Base-by-base conservation (phyloP, 345 rosid species). In the Erucastrum elatum region DNA sequence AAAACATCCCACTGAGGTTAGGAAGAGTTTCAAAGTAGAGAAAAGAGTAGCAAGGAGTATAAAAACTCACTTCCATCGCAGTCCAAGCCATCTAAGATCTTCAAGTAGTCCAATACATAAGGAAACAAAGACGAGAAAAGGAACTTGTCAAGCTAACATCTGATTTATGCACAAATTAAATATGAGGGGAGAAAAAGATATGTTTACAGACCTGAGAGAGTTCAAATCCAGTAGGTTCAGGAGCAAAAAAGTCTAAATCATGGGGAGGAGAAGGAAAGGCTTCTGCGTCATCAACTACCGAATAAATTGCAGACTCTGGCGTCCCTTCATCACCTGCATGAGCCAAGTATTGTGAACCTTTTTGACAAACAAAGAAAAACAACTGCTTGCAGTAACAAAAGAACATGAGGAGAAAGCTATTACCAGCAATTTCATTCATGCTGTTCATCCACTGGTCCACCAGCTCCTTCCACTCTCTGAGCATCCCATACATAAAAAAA, bases 221-320 rank as follows among this genome's bases (percentile, higher is more conserved):
- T 84, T 95, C 96, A 70, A 90, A 88, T 51, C 82, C 81, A 58
- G 82, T 63, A 35, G 89, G 64, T 69, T 86, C 89, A 79, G 88
- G 56, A 44, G 87, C 76, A 72, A 85, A 88, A 82, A 95, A 77
- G 33, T 81, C 89, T 70, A 84, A 83, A 67, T 90, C 91, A 76
- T 91, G 93, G 61, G 99, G 99, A 75, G 99, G 99, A 76, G 93
- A 93, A 10, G 99, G 97, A 83, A 95, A 91, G 55, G 90, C 93
- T 68, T 84, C 88, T 81, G 83, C 90, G 35, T 91, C 90, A 62
- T 88, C 93, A 71, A 87, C 80, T 51, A 94, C 85, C 30, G 98
- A 94, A 76, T 87, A 82, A 55, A 82, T 83, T 34, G 68, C 75
- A 76, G 97, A 95, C 16, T 91, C 94, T 0, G 98, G 97, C n/a